Conservation (phyloP, 2,329 filamentous ascomycete species). For the Apiospora malaysiana region DNA sequence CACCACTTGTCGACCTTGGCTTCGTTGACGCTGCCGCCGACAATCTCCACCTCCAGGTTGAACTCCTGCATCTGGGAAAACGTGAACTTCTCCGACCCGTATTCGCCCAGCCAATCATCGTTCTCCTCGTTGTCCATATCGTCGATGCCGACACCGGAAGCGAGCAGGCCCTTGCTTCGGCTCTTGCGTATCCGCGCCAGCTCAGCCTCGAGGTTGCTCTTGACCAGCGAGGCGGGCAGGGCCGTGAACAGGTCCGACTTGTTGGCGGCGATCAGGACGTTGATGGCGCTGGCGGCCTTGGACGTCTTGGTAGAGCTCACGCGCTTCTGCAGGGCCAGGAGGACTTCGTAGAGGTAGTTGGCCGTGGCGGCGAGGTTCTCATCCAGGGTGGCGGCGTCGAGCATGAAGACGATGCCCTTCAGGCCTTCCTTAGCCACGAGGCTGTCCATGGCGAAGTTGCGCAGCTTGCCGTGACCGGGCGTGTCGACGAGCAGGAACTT, state of each 20-base stretch:
- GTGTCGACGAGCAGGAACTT: conserved; percentile 85
- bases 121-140: conserved; percentile 70
- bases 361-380: conserved; percentile 74
- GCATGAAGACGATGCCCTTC: conserved; percentile 78
- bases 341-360: conserved; percentile 84
- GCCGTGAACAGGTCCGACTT: conserved; percentile 97
- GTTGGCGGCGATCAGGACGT: conserved; percentile 87
- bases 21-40: conserved; percentile 74
- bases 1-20: conserved; percentile 84
- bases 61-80: conserved; percentile 86
- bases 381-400: conserved; percentile 79
- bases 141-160: conserved; percentile 76
- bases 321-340: conserved; percentile 82
- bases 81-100: conserved; percentile 76
- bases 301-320: conserved; percentile 61
- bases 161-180: conserved; percentile 79
- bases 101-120: conserved; percentile 84
- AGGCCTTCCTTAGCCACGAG: conserved; percentile 40
- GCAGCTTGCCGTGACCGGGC: conserved; percentile 93
- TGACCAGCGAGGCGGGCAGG: conserved; percentile 78
- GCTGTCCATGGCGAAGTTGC: conserved; percentile 67
- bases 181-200: conserved; percentile 78
- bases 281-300: conserved; percentile 65
- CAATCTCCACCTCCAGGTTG: conserved; percentile 76
- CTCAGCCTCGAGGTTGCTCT: conserved; percentile 77